These are phyloP conservation scores for Blastocrithidia nonstop DNA, from an alignment of 208 protist genomes.

Conservation along the genomic window DNA sequence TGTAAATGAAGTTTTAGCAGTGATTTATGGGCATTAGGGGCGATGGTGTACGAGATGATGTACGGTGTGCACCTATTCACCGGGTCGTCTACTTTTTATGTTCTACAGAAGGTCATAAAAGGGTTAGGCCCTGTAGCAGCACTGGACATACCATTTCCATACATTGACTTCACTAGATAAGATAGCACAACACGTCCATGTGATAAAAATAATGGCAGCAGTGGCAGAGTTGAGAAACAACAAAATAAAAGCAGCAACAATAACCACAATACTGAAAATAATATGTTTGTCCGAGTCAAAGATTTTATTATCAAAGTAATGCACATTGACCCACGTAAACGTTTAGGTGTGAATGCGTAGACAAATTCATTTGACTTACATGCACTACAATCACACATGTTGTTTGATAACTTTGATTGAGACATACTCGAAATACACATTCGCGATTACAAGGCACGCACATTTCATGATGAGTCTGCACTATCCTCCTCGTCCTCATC, in stretches of 20 bases:
- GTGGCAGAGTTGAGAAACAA: neutral
- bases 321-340: constrained; percentile 32
- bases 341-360: constrained; percentile 44
- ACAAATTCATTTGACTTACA: constrained; percentile 36
- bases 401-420: constrained; percentile 72
- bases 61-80: constrained; percentile 78
- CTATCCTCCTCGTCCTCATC: neutral
- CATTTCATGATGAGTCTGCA: constrained; percentile 6
- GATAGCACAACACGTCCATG: neutral
- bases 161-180: constrained; percentile 26
- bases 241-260: neutral
- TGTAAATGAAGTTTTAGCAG: constrained; percentile 86
- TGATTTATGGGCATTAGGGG: constrained; percentile 90
- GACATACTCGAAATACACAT: constrained; percentile 30
- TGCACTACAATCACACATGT: constrained; percentile 32
- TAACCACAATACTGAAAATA: neutral
- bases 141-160: constrained; percentile 19
- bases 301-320: constrained; percentile 54
- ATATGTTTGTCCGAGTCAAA: constrained; percentile 27
- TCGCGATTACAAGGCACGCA: constrained; percentile 11
- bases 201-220: neutral
- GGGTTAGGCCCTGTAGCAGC: constrained; percentile 13
- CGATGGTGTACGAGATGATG: constrained; percentile 87
- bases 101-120: constrained; percentile 54
- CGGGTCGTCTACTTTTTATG: constrained; percentile 37